Evolutionary conservation across 768 basidiomycete genomes (phyloP), one percentile per base, ranked within the genome.

Genomic region (Tulasnella sp.): DNA sequence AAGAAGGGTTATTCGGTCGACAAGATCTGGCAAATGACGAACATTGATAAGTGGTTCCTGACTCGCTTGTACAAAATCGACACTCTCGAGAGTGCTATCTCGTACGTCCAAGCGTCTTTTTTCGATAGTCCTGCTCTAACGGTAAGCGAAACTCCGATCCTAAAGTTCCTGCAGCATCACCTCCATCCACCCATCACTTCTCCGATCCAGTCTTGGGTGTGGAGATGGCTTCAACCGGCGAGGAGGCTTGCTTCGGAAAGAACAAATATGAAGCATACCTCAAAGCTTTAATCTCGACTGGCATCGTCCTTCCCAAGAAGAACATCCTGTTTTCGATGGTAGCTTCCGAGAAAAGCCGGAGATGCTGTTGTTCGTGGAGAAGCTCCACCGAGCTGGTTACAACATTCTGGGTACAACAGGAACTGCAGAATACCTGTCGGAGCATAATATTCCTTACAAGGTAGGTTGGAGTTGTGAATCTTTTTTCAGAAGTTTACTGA

Each of bases 181-280:
- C 20, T 90, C 89, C 76, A 89, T 97, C 44, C 87, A 92, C 8
- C 85, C 87, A 0, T 88, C 90, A 28, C 86, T 92, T 31, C 89
- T 99, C 75, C 90, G 98, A 99, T 85, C 98, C 98, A 28, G 93
- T 99, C 9, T 90, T 98, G 18, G 97, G 98, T 84, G 97, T 99
- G 64, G 98, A 99, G 88, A 99, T 99, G 98, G 98, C 98, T 22
- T 99, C 98, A 24, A 99, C 97, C 0, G 98, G 98, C 80, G 98
- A 99, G 85, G 98, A 99, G 37, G 98, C 98, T 24, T 99, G 97
- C 87, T 99, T 99, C 86, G 98, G 98, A 9, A 92, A 90, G 82
- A 94, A 99, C 88, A 98, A 97, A 87, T 99, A 97, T 85, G 98
- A 99, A 85, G 98, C 98, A 6, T 99, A 99, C 86, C 89, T 99